Evolutionary conservation across 345 rosid species (phyloP).

Genomic region (Syzygium aqueum): DNA sequence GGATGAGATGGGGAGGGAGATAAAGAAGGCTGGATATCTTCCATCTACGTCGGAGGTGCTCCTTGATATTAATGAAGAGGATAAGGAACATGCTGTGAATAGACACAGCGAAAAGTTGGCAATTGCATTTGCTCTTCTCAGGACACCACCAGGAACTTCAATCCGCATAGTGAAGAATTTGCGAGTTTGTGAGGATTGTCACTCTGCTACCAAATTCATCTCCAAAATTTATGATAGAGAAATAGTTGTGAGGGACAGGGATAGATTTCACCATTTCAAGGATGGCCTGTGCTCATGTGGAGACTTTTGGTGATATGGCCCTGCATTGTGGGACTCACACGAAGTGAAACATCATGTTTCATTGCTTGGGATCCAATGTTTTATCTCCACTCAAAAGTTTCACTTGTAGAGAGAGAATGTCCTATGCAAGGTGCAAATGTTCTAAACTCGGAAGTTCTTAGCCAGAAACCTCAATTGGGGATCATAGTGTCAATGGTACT

Average conservation of each 20-base stretch:
- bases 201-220: conserved; percentile 40
- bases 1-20: conserved; percentile 36
- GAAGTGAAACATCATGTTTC: neutral
- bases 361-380: neutral
- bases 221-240: conserved; percentile 33
- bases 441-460: neutral
- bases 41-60: conserved; percentile 35
- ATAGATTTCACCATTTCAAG: conserved; percentile 48
- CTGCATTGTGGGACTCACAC: neutral
- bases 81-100: conserved; percentile 42
- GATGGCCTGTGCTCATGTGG: conserved; percentile 47
- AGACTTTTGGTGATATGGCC: conserved; percentile 32
- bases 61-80: conserved; percentile 48
- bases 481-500: neutral
- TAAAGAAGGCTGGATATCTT: conserved; percentile 35
- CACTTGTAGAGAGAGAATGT: neutral
- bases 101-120: conserved; percentile 59
- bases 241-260: conserved; percentile 38
- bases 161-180: conserved; percentile 48
- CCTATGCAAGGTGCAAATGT: neutral
- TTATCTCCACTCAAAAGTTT: neutral
- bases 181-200: conserved; percentile 51
- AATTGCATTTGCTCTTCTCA: conserved; percentile 46
- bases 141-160: conserved; percentile 30
- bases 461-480: neutral